Percentiles rank a stretch among this genome's conserved stretches.
Conservation (phyloP, 306 rosid species). For the barrel medic (Medicago truncatula) region MtrunA17r5.0-ANR NC_053043.1:38420501-38421000, state of each 20-base stretch:
- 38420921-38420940: slow-evolving; percentile 40
- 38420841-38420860: slow-evolving; percentile 6
- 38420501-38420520: neutral
- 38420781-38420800: slow-evolving; percentile 22
- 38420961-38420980: neutral
- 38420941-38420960: slow-evolving; percentile 44
- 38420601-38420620: neutral
- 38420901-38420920: neutral
- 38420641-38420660: slow-evolving; percentile 38
- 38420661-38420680: slow-evolving; percentile 4
- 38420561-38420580: slow-evolving; percentile 11
- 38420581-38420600: slow-evolving; percentile 8
- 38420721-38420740: slow-evolving; percentile 33
- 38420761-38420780: slow-evolving; percentile 38
- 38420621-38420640: slow-evolving; percentile 31
- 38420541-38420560: slow-evolving; percentile 1
- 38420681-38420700: slow-evolving; percentile 2
- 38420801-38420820: slow-evolving; percentile 32
- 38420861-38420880: slow-evolving; percentile 15
- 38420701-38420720: slow-evolving; percentile 39
- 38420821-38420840: neutral
- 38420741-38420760: slow-evolving; percentile 39
- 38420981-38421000: slow-evolving; percentile 4
- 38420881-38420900: slow-evolving; percentile 39
- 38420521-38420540: neutral